Evolutionary conservation across 257 asterid genomes (phyloP).

Genomic region (Solanum etuberosum): DNA sequence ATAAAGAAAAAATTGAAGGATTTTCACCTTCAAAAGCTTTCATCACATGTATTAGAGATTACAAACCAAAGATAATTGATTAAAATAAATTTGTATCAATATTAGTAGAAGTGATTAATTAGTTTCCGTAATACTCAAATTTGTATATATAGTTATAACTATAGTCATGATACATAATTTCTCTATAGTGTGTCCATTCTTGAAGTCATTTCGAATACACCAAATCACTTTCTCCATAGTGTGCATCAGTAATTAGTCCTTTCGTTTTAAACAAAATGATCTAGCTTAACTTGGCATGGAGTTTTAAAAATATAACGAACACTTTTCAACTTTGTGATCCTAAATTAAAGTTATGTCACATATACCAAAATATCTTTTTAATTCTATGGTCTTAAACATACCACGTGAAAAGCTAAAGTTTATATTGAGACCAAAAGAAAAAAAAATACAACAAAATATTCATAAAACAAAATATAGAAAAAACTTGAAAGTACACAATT

Average conservation of each 20-base stretch:
- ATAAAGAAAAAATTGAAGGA: neutral
- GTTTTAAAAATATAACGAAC: too few species aligned
- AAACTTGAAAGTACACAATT: too few species aligned
- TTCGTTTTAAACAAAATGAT: too few species aligned
- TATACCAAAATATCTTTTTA: too few species aligned
- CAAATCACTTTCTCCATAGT: neutral
- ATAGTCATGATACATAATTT: neutral
- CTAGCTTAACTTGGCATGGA: too few species aligned
- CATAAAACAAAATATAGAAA: neutral
- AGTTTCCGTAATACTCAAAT: neutral
- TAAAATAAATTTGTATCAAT: neutral
- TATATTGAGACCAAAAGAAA: neutral
- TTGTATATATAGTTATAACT: neutral
- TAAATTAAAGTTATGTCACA: too few species aligned
- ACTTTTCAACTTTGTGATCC: too few species aligned
- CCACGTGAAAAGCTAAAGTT: too few species aligned
- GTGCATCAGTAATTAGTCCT: too few species aligned
- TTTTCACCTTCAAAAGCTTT: neutral
- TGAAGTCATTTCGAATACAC: neutral
- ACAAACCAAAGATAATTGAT: too few species aligned
- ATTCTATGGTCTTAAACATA: too few species aligned
- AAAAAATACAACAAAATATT: neutral
- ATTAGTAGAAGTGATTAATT: neutral
- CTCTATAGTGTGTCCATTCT: neutral
- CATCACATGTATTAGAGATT: neutral